Conservation (phyloP, 2,329 filamentous ascomycete species). For the Pseudofabraea citricarpa region DNA sequence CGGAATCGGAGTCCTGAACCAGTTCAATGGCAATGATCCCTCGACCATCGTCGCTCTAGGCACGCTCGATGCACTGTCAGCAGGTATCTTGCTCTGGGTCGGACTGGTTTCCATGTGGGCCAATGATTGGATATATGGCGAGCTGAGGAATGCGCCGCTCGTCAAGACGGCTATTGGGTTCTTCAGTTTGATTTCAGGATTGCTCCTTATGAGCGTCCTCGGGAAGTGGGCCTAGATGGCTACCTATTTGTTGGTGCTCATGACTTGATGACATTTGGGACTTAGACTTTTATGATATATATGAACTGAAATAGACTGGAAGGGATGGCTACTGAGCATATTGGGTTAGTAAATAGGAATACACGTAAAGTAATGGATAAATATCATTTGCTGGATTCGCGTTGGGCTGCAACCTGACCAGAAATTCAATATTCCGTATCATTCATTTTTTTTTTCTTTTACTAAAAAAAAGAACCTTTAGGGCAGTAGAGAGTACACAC, state of each 20-base stretch:
- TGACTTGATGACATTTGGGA: not conserved
- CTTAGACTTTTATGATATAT: too few species aligned
- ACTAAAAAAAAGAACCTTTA: too few species aligned
- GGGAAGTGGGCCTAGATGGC: conserved; percentile 65
- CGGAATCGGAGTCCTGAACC: conserved; percentile 64
- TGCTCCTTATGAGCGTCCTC: conserved; percentile 66
- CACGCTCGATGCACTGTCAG: conserved; percentile 67
- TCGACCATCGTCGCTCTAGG: conserved; percentile 67
- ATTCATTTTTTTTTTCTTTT: too few species aligned
- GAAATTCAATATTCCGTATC: too few species aligned
- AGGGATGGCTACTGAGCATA: too few species aligned
- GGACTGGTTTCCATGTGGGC: conserved; percentile 78
- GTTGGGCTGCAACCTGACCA: too few species aligned
- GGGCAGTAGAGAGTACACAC: too few species aligned
- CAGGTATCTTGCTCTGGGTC: conserved; percentile 76
- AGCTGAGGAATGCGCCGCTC: conserved; percentile 48
- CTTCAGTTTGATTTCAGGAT: conserved; percentile 51
- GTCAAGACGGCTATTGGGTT: conserved; percentile 45
- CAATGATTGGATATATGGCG: conserved; percentile 63
- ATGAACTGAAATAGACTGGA: too few species aligned
- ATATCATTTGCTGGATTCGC: too few species aligned
- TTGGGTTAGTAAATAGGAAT: too few species aligned
- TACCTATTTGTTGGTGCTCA: not conserved
- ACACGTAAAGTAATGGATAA: too few species aligned
- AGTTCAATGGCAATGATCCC: conserved; percentile 69